Conservation (phyloP, 2,329 filamentous ascomycete species). For the Venturia oleaginea region DNA sequence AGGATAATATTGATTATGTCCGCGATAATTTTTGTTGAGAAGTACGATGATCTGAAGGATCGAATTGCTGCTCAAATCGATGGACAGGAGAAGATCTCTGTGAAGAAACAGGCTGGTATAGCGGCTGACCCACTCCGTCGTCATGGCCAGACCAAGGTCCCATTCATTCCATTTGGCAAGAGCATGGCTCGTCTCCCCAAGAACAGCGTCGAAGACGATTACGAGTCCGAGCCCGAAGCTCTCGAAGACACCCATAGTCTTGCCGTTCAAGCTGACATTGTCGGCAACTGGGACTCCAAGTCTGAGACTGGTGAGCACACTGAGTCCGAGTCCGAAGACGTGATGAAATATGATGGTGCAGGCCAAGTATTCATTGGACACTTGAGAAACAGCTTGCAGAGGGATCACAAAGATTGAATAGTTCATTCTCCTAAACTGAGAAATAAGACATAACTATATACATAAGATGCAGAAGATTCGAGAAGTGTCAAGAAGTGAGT, state of each 20-base stretch:
- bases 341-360: too few relatives aligned
- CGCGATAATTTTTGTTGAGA: not conserved
- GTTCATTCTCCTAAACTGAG: too few relatives aligned
- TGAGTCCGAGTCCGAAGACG: not conserved
- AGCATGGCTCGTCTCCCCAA: not conserved
- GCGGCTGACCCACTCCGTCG: not conserved
- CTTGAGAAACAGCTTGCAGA: too few relatives aligned
- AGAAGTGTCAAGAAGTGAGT: too few relatives aligned
- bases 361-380: too few relatives aligned
- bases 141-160: too few relatives aligned
- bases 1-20: not conserved
- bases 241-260: not conserved
- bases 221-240: not conserved
- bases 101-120: not conserved
- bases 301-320: too few relatives aligned
- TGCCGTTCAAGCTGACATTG: not conserved
- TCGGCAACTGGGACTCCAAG: too few relatives aligned
- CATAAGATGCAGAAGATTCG: too few relatives aligned
- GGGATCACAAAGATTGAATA: too few relatives aligned
- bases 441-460: too few relatives aligned
- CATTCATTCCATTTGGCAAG: not conserved
- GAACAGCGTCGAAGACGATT: not conserved
- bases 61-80: not conserved
- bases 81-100: not conserved
- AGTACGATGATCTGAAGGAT: not conserved